phyloP scores from a whole-genome alignment of 2,329 filamentous ascomycete genomes.

The Fusarium acutatum region DNA sequence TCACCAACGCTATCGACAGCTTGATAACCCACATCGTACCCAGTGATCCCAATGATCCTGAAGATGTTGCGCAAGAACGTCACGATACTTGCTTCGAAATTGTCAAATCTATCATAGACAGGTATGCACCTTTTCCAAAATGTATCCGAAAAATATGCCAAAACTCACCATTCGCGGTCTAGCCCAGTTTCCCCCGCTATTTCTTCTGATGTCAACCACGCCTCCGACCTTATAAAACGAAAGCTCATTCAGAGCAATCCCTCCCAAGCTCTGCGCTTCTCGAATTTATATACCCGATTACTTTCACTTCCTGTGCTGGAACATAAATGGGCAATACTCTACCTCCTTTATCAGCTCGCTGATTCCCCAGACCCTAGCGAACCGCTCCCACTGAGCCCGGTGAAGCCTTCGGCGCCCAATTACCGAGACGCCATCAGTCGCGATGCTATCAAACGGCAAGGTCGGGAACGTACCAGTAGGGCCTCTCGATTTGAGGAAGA shows the following conservation, averaged over 20 bases:
- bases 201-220: constrained; percentile 84
- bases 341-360: constrained; percentile 85
- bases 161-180: constrained; percentile 9
- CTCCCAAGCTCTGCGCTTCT: constrained; percentile 83
- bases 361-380: constrained; percentile 69
- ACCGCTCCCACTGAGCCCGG: constrained; percentile 56
- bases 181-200: constrained; percentile 63
- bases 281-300: constrained; percentile 88
- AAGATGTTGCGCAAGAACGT: constrained; percentile 72
- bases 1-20: constrained; percentile 81
- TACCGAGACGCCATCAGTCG: constrained; percentile 50
- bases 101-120: constrained; percentile 61
- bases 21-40: constrained; percentile 80
- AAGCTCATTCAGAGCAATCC: constrained; percentile 82
- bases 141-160: neutral
- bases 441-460: constrained; percentile 49
- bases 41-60: constrained; percentile 69
- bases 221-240: constrained; percentile 90
- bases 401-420: constrained; percentile 51
- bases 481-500: constrained; percentile 56
- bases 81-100: constrained; percentile 69
- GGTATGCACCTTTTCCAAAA: constrained; percentile 45
- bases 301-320: constrained; percentile 90
- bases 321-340: constrained; percentile 97
- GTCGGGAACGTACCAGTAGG: constrained; percentile 48